A percentile compares a stretch with the other conserved stretches of the same genome.
These are phyloP conservation scores for Tardiomyces blankii DNA, from an alignment of 1,139 yeast genomes.

Conservation along the genomic window DNA sequence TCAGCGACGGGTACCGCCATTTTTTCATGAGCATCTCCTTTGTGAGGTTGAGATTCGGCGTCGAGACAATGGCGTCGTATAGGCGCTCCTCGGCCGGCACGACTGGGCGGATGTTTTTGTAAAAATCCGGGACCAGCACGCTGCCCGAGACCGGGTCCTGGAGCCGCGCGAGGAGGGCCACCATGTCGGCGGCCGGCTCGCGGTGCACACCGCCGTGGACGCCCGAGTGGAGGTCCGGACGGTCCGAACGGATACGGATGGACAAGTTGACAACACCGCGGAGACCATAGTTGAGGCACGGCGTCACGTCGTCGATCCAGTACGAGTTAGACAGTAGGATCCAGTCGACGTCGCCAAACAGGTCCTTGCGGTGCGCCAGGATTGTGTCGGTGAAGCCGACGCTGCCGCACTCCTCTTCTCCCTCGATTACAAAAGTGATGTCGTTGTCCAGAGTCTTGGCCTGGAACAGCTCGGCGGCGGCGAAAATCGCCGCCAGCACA, in stretches of 20 bases:
- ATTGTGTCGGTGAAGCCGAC: conserved; percentile 70
- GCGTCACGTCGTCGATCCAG: conserved; percentile 84
- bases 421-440: conserved; percentile 78
- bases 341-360: conserved; percentile 77
- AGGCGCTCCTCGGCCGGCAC: conserved; percentile 43
- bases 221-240: conserved; percentile 91
- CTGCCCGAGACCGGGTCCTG: conserved; percentile 44
- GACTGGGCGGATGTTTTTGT: conserved; percentile 50
- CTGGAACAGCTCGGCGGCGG: conserved; percentile 64
- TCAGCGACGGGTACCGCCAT: conserved; percentile 87
- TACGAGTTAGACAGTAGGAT: conserved; percentile 80
- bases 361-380: conserved; percentile 29
- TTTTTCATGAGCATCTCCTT: conserved; percentile 54
- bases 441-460: conserved; percentile 50
- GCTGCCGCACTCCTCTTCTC: conserved; percentile 93
- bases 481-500: conserved; percentile 74
- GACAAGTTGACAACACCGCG: conserved; percentile 82
- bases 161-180: conserved; percentile 56
- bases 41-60: conserved; percentile 28
- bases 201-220: conserved; percentile 88
- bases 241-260: conserved; percentile 56
- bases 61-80: conserved; percentile 49
- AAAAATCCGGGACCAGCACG: conserved; percentile 59
- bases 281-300: conserved; percentile 88
- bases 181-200: conserved; percentile 83